A percentile compares a stretch with the other conserved stretches of the same genome.
phyloP scores from a whole-genome alignment of 2,329 filamentous ascomycete genomes.

The Talaromyces atroroseus region DNA sequence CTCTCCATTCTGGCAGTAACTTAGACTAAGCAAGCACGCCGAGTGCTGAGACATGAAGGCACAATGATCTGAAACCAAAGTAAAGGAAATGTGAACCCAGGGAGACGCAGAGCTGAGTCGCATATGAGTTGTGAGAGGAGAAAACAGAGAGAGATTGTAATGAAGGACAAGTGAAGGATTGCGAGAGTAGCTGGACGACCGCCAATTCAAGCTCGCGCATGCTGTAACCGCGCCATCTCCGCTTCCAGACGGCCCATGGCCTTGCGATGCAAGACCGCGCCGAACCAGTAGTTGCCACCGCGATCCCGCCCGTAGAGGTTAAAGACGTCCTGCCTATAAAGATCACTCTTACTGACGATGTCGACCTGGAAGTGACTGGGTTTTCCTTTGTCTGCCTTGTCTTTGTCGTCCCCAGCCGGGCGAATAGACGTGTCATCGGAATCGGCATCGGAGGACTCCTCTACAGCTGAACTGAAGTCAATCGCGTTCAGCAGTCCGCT shows the following conservation, averaged over 20 bases:
- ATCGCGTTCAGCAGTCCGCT: neutral
- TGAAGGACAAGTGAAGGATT: neutral
- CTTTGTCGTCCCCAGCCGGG: neutral
- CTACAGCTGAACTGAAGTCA: neutral
- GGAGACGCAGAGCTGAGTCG: neutral
- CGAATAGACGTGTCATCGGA: neutral
- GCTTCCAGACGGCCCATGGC: neutral
- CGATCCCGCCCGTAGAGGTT: neutral
- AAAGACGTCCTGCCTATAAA: neutral
- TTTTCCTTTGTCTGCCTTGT: neutral
- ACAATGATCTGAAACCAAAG: neutral
- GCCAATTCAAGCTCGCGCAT: neutral
- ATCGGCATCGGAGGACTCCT: neutral
- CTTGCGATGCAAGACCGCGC: conserved; percentile 1
- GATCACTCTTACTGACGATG: conserved; percentile 1
- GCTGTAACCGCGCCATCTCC: neutral
- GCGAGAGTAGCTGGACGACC: neutral
- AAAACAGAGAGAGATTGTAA: too few species aligned
- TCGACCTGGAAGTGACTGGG: conserved; percentile 4
- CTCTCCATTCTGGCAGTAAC: too few species aligned
- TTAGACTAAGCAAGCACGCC: too few species aligned
- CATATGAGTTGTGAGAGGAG: too few species aligned
- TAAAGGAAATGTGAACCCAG: neutral
- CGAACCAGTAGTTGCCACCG: conserved; percentile 4
- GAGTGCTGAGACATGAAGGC: too few species aligned